Conservation (phyloP, 306 rosid genomes). For the Inga oerstediana region DNA sequence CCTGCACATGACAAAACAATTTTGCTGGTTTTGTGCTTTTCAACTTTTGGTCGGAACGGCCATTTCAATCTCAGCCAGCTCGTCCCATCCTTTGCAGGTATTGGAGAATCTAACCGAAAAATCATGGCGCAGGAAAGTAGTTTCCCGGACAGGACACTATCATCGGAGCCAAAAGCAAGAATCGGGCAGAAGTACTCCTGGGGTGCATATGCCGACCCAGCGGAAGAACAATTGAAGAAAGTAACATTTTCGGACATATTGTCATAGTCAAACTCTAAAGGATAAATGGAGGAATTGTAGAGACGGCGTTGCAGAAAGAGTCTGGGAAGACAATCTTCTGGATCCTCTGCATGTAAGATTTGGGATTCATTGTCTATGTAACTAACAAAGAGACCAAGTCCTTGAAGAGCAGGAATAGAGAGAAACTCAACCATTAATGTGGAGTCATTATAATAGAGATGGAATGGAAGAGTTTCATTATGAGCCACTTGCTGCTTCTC, state of each 20-base stretch:
- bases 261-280: neutral
- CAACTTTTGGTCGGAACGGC: neutral
- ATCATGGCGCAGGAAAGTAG: constrained; percentile 25
- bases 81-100: neutral
- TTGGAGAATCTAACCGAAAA: neutral
- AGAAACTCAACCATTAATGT: neutral
- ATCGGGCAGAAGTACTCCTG: neutral
- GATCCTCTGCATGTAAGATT: neutral
- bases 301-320: neutral
- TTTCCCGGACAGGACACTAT: neutral
- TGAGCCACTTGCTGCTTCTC: neutral
- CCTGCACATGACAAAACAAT: neutral
- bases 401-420: neutral
- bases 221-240: constrained; percentile 21
- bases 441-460: neutral
- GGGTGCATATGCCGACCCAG: neutral
- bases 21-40: neutral
- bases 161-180: neutral
- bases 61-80: too few species aligned
- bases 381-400: neutral
- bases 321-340: constrained; percentile 20
- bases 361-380: neutral
- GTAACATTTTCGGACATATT: neutral
- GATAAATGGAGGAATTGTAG: neutral
- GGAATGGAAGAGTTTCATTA: constrained; percentile 1